phyloP scores from a whole-genome alignment of 352 stramenopile species.

The Globisporangium lucens region DNA sequence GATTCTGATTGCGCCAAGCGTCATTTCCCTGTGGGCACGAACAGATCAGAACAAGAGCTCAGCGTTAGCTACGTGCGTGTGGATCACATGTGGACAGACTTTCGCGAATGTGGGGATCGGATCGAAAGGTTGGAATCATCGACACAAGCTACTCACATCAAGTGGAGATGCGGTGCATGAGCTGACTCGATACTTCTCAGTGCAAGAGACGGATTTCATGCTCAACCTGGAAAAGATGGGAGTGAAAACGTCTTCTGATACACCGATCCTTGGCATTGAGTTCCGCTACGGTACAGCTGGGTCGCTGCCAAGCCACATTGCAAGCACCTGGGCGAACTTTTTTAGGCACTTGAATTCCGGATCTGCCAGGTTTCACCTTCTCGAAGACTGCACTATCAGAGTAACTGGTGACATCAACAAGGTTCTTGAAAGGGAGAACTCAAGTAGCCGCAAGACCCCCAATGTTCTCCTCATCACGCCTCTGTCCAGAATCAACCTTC shows the following conservation, averaged over 20 bases:
- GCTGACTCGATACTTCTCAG: slow-evolving; percentile 41
- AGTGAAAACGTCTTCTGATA: slow-evolving; percentile 40
- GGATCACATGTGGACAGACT: slow-evolving; percentile 54
- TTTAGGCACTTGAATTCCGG: slow-evolving; percentile 33
- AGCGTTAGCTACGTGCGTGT: slow-evolving; percentile 29
- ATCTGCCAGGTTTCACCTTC: slow-evolving; percentile 44
- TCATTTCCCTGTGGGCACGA: slow-evolving; percentile 58
- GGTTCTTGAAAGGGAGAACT: slow-evolving; percentile 34
- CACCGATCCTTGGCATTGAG: slow-evolving; percentile 36
- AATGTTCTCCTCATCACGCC: slow-evolving; percentile 23
- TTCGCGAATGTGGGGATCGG: slow-evolving; percentile 56
- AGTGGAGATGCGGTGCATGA: slow-evolving; percentile 28
- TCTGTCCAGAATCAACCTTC: slow-evolving; percentile 29
- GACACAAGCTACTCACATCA: slow-evolving; percentile 15
- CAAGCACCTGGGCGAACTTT: slow-evolving; percentile 52
- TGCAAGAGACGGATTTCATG: slow-evolving; percentile 42
- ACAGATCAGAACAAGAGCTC: slow-evolving; percentile 6
- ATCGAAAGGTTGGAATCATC: slow-evolving; percentile 21
- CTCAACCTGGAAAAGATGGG: slow-evolving; percentile 63
- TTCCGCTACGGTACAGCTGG: slow-evolving; percentile 37
- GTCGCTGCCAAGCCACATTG: slow-evolving; percentile 31
- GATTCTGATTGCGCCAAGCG: slow-evolving; percentile 59
- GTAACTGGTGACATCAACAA: slow-evolving; percentile 41
- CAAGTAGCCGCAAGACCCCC: not conserved
- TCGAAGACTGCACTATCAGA: slow-evolving; percentile 55